Evolutionary conservation across 768 basidiomycete species (phyloP), one percentile per base, ranked within the genome.

Genomic region (Vishniacozyma victoriae): DNA sequence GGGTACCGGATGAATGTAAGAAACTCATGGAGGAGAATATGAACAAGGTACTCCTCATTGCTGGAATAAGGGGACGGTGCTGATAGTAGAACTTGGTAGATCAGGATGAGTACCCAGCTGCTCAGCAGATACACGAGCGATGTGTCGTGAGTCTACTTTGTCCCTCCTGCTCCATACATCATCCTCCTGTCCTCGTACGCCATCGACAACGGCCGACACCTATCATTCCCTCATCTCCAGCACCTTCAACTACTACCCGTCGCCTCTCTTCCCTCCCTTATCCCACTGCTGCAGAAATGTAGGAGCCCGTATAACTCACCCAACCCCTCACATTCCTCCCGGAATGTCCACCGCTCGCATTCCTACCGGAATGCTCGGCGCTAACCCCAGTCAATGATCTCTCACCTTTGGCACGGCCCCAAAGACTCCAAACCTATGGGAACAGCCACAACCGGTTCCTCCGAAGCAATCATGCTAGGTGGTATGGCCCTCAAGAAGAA

Each of bases 391-490:
- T 80, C 78, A 25, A 80, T 82, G 63, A 76, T 84, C 47, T 79
- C 84, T 22, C 75, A 81, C 61, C 76, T 85, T 26, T 85, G 83
- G 83, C 77, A 85, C 55, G 82, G 80, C 1, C 80, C 80, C 20
- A 75, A 77, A 27, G 60, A 73, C 14, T 73, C 76, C 42, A 64
- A 46, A 3, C 81, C 83, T 1, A 76, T 84, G 38, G 83, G 83
- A 1, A 82, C 83, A 0, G 82, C 83, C 4, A 84, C 83, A 4
- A 84, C 82, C 1, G 84, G 84, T 7, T 80, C 79, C 4, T 82
- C 79, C 16, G 83, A 85, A 69, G 83, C 83, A 3, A 84, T 84
- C 62, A 81, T 82, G 67, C 81, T 85, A 14, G 83, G 82, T 6
- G 84, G 83, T 31, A 74, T 85, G 13, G 82, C 83, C 27, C 78